Conservation (phyloP, 805 yeast species). For the Spencermartinsiella europaea region DNA sequence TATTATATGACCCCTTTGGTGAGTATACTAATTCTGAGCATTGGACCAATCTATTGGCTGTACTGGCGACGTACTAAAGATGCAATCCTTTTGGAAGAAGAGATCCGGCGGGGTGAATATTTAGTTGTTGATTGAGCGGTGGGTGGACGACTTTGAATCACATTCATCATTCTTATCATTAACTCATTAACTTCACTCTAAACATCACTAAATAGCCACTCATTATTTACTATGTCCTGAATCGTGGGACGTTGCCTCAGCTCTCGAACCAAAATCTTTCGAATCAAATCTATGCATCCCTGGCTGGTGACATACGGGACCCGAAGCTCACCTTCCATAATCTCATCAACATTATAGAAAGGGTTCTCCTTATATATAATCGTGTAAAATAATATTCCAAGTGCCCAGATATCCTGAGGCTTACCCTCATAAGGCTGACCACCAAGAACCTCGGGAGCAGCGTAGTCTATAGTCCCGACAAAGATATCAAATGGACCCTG, state of each 20-base stretch:
- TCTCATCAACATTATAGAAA: slow-evolving; percentile 91
- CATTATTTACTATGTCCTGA: slow-evolving; percentile 60
- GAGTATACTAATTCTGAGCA: slow-evolving; percentile 41
- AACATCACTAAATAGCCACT: slow-evolving; percentile 45
- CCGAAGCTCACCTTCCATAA: slow-evolving; percentile 80
- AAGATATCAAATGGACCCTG: slow-evolving; percentile 97
- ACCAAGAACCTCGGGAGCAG: slow-evolving; percentile 91
- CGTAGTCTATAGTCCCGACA: slow-evolving; percentile 96
- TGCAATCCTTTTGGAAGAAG: slow-evolving; percentile 31
- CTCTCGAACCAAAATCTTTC: slow-evolving; percentile 62
- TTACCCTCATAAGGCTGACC: slow-evolving; percentile 89
- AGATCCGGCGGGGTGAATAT: slow-evolving; percentile 11
- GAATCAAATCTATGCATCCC: slow-evolving; percentile 58
- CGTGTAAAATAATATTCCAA: slow-evolving; percentile 87
- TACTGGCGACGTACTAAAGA: slow-evolving; percentile 24
- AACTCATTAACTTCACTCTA: not conserved
- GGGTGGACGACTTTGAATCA: too few relatives aligned
- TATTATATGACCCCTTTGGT: slow-evolving; percentile 56
- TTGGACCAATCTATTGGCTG: slow-evolving; percentile 42
- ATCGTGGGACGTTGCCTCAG: slow-evolving; percentile 66
- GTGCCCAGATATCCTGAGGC: slow-evolving; percentile 96
- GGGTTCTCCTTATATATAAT: slow-evolving; percentile 92
- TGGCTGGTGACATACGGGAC: slow-evolving; percentile 60
- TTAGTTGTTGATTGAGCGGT: not conserved
- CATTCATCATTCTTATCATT: not conserved